These are phyloP conservation scores for Alternaria conjuncta DNA, from an alignment of 2,329 filamentous ascomycete genomes.

Conservation along the genomic window DNA sequence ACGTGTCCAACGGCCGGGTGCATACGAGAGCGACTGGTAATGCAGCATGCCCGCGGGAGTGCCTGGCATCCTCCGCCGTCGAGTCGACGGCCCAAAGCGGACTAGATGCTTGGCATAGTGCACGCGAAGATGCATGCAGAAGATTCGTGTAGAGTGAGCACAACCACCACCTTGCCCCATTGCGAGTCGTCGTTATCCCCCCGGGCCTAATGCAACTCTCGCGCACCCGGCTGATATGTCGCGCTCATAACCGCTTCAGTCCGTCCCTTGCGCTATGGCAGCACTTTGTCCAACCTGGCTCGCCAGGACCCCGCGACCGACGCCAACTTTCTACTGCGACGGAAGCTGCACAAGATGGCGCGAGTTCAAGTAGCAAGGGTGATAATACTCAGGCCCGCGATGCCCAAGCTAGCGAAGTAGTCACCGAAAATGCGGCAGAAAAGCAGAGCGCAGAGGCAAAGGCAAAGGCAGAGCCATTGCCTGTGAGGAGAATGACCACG, in stretches of 20 bases:
- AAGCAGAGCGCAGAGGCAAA: not conserved
- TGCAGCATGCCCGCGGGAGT: slow-evolving; percentile 24
- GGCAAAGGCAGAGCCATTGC: not conserved
- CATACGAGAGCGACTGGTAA: slow-evolving; percentile 6
- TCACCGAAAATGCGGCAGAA: not conserved
- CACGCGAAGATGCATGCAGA: slow-evolving; percentile 3
- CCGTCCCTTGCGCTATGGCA: slow-evolving; percentile 43
- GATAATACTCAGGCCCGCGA: not conserved
- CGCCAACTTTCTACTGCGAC: slow-evolving; percentile 27
- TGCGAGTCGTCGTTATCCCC: slow-evolving; percentile 8
- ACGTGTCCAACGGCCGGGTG: not conserved
- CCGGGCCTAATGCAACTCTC: slow-evolving; percentile 35
- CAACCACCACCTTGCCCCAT: slow-evolving; percentile 1
- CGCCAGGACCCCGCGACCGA: slow-evolving; percentile 15
- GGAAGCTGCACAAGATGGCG: slow-evolving; percentile 1
- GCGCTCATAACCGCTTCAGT: slow-evolving; percentile 41
- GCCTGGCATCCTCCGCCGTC: slow-evolving; percentile 7
- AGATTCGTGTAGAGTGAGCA: slow-evolving; percentile 3
- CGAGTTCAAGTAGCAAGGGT: not conserved
- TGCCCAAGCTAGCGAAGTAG: not conserved
- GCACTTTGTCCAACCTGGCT: slow-evolving; percentile 35
- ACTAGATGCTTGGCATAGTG: slow-evolving; percentile 25
- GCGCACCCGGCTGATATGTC: slow-evolving; percentile 35
- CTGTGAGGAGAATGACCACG: slow-evolving; percentile 2
- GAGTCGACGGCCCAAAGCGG: slow-evolving; percentile 11